Evolutionary conservation across 1,139 yeast genomes (phyloP).

Genomic region (Candida tropicalis): DNA sequence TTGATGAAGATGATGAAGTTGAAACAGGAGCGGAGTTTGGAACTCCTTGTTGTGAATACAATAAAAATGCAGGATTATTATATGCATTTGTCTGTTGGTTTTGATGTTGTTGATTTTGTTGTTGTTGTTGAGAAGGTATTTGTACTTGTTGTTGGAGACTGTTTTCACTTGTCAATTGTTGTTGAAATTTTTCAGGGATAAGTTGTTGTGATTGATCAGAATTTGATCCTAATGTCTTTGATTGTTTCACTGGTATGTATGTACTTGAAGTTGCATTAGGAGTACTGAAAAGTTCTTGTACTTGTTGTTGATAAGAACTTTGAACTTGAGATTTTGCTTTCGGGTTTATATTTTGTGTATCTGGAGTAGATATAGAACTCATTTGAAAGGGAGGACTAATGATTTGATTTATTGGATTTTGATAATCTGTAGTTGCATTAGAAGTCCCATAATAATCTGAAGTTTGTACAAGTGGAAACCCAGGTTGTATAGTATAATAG

Average conservation of each 20-base stretch:
- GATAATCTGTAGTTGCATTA: conserved; percentile 10
- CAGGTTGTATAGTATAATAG: conserved; percentile 18
- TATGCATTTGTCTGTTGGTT: conserved; percentile 10
- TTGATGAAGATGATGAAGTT: conserved; percentile 1
- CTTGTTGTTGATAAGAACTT: conserved; percentile 9
- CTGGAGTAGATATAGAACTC: conserved; percentile 12
- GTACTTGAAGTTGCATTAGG: not conserved
- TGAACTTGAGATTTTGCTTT: conserved; percentile 10
- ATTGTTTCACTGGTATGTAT: conserved; percentile 6
- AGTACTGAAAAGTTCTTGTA: conserved; percentile 3
- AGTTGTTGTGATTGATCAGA: conserved; percentile 1
- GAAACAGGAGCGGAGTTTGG: conserved; percentile 1
- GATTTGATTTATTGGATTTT: conserved; percentile 7
- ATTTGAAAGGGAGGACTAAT: conserved; percentile 16
- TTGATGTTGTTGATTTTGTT: conserved; percentile 10
- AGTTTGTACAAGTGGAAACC: conserved; percentile 13
- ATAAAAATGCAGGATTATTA: conserved; percentile 11
- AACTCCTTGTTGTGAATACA: conserved; percentile 15
- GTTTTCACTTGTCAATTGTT: conserved; percentile 1
- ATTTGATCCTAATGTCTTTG: conserved; percentile 5
- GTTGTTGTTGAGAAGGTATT: conserved; percentile 9
- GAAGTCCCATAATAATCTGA: conserved; percentile 15
- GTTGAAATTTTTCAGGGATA: conserved; percentile 3
- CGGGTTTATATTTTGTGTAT: conserved; percentile 8
- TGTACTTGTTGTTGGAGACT: conserved; percentile 10